These are phyloP conservation scores for Pseudotulostoma volvatum DNA, from an alignment of 495 filamentous ascomycete genomes.

Conservation along the genomic window DNA sequence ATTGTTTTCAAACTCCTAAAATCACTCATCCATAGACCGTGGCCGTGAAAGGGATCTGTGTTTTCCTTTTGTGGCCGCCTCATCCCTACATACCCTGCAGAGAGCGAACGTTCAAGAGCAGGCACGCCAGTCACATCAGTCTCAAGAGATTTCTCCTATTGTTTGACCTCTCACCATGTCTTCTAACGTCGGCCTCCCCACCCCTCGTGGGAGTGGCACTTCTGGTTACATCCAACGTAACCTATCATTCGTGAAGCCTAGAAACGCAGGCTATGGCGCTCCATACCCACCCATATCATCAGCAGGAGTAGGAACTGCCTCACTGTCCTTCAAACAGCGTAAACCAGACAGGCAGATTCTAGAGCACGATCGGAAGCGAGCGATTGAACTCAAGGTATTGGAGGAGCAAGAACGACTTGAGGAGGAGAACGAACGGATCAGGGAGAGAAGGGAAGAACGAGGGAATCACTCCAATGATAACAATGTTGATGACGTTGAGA, in stretches of 20 bases:
- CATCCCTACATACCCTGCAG: too few species aligned
- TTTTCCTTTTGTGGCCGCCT: too few species aligned
- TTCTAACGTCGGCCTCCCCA: constrained; percentile 92
- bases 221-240: constrained; percentile 97
- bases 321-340: constrained; percentile 55
- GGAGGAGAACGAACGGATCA: constrained; percentile 49
- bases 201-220: constrained; percentile 86
- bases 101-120: too few species aligned
- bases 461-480: not conserved
- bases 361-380: constrained; percentile 77
- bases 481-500: constrained; percentile 4
- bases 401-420: constrained; percentile 80
- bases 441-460: constrained; percentile 10
- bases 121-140: too few species aligned
- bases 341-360: constrained; percentile 83
- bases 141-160: too few species aligned
- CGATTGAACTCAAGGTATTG: constrained; percentile 82
- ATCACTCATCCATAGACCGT: not conserved
- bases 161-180: constrained; percentile 54
- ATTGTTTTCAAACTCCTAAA: too few species aligned
- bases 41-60: too few species aligned
- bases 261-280: constrained; percentile 35
- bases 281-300: constrained; percentile 35
- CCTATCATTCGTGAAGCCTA: constrained; percentile 68
- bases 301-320: constrained; percentile 18